Evolutionary conservation across 2,329 filamentous ascomycete species (phyloP).

Genomic region (Apiospora pterosperma): DNA sequence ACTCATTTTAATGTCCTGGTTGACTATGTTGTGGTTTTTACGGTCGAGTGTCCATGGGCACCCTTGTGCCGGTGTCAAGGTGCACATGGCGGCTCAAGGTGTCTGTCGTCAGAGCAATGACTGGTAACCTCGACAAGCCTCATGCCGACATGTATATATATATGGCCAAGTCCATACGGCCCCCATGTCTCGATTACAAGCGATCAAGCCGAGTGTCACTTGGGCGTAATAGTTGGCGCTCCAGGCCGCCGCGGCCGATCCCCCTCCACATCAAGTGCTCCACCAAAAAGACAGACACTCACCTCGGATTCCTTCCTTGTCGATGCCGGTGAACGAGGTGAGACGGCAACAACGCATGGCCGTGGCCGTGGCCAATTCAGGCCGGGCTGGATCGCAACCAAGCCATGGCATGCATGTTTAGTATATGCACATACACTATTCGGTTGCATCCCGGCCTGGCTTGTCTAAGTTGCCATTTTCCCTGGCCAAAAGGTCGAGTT

Average conservation of each 20-base stretch:
- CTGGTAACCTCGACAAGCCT: neutral
- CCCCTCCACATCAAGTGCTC: conserved; percentile 5
- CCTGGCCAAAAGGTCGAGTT: neutral
- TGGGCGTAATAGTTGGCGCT: neutral
- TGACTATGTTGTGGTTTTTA: neutral
- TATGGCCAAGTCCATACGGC: neutral
- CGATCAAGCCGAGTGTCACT: neutral
- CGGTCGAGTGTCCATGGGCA: neutral
- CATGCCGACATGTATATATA: neutral
- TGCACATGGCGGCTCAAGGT: neutral
- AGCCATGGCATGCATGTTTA: neutral
- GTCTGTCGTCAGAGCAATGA: neutral
- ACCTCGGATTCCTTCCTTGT: conserved; percentile 1
- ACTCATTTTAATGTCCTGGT: neutral
- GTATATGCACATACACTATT: neutral
- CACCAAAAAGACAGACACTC: conserved; percentile 4
- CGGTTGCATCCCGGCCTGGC: neutral
- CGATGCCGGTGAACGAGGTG: neutral
- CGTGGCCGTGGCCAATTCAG: neutral
- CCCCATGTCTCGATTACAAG: neutral
- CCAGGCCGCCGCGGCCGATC: neutral
- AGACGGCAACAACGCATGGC: neutral
- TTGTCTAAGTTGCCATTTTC: neutral
- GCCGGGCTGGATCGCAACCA: neutral
- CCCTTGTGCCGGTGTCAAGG: conserved; percentile 1